phyloP scores from a whole-genome alignment of 805 yeast species.

The Sugiyamaella qingdaonensis region DNA sequence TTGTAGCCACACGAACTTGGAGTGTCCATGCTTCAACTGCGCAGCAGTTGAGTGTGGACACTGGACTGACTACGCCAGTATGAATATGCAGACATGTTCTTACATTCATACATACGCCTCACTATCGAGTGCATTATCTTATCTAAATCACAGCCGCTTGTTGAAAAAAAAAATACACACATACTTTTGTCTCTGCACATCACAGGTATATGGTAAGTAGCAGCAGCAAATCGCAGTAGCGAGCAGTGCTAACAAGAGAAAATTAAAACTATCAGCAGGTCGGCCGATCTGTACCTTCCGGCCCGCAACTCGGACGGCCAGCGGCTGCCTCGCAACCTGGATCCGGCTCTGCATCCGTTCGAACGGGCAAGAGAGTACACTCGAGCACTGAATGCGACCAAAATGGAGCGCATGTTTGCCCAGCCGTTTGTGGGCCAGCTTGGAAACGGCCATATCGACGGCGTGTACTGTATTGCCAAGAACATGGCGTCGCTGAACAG shows the following conservation, averaged over 20 bases:
- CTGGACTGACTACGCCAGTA: too few species aligned
- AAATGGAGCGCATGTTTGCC: slow-evolving; percentile 94
- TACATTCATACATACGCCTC: too few species aligned
- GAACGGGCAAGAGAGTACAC: slow-evolving; percentile 97
- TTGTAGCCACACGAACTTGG: too few species aligned
- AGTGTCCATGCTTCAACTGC: too few species aligned
- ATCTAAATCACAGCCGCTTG: not conserved
- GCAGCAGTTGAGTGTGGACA: too few species aligned
- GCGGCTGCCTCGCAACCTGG: slow-evolving; percentile 78
- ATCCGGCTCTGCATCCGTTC: slow-evolving; percentile 94
- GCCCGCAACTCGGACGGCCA: slow-evolving; percentile 87
- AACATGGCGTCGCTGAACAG: slow-evolving; percentile 65
- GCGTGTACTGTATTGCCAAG: slow-evolving; percentile 82
- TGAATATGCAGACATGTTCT: too few species aligned
- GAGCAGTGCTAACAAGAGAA: slow-evolving; percentile 41
- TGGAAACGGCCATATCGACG: slow-evolving; percentile 94
- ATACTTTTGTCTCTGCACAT: not conserved
- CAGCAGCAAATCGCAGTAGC: not conserved
- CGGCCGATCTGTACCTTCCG: slow-evolving; percentile 89
- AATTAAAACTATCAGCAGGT: slow-evolving; percentile 82
- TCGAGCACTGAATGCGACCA: slow-evolving; percentile 90
- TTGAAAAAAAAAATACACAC: not conserved
- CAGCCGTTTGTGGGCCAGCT: slow-evolving; percentile 94
- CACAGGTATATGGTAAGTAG: slow-evolving; percentile 14
- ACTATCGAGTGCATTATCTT: too few species aligned